These are phyloP conservation scores for Salvia rosmarinus DNA, from an alignment of 257 asterid species.

Conservation along the genomic window DNA sequence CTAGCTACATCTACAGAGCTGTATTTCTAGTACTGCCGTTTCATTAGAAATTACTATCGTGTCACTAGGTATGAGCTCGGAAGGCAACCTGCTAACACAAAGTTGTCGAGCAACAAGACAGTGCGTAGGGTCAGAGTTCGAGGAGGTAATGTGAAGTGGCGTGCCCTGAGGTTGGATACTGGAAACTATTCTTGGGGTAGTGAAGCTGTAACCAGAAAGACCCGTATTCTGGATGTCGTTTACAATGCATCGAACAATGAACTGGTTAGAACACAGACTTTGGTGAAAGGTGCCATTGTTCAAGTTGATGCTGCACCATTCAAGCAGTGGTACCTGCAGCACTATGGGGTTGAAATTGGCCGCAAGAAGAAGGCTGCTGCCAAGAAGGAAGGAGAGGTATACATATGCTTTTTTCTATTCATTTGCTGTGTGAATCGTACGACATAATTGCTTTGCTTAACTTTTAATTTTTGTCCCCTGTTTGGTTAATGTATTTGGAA, in stretches of 20 bases:
- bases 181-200: slow-evolving; percentile 79
- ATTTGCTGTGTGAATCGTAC: not conserved
- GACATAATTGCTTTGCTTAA: not conserved
- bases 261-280: slow-evolving; percentile 72
- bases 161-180: slow-evolving; percentile 70
- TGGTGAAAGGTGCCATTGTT: slow-evolving; percentile 73
- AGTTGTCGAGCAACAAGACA: slow-evolving; percentile 72
- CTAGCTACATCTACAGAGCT: not conserved
- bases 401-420: not conserved
- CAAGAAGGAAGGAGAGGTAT: slow-evolving; percentile 72
- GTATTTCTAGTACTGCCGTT: not conserved
- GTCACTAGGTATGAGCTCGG: slow-evolving; percentile 77
- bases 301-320: slow-evolving; percentile 88
- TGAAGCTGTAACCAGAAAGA: slow-evolving; percentile 68
- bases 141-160: slow-evolving; percentile 81
- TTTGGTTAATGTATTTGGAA: not conserved
- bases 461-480: not conserved
- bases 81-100: slow-evolving; percentile 79
- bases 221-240: slow-evolving; percentile 75
- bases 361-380: slow-evolving; percentile 68
- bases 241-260: slow-evolving; percentile 77
- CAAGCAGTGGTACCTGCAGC: slow-evolving; percentile 83
- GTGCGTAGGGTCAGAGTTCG: slow-evolving; percentile 70
- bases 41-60: not conserved
- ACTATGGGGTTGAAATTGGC: slow-evolving; percentile 83